Evolutionary conservation across 495 filamentous ascomycete species (phyloP).

Genomic region (Aspergillus campestris): DNA sequence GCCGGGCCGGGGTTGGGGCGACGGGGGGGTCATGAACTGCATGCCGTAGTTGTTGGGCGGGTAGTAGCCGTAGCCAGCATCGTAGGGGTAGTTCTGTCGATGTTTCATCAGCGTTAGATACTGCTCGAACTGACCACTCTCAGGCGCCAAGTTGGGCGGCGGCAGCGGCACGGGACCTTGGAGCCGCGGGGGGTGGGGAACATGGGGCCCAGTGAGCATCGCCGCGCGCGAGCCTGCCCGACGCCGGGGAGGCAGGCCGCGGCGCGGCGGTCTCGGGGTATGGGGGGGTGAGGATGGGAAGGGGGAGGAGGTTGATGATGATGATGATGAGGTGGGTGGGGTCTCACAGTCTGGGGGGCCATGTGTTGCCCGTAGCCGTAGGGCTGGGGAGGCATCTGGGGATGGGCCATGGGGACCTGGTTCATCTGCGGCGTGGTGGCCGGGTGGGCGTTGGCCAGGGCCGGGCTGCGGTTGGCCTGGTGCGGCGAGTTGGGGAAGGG

Average conservation of each 20-base stretch:
- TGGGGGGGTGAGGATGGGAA: slow-evolving; percentile 9
- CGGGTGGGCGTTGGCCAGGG: slow-evolving; percentile 56
- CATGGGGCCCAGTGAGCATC: too few relatives aligned
- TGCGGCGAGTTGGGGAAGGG: slow-evolving; percentile 60
- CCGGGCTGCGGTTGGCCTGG: slow-evolving; percentile 62
- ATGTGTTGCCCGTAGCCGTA: slow-evolving; percentile 56
- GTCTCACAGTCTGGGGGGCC: slow-evolving; percentile 59
- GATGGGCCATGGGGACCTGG: slow-evolving; percentile 47
- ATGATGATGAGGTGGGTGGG: slow-evolving; percentile 30
- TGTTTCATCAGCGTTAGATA: slow-evolving; percentile 61
- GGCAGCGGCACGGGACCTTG: slow-evolving; percentile 21
- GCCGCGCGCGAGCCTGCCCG: too few relatives aligned
- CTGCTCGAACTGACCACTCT: slow-evolving; percentile 61
- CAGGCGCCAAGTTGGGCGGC: slow-evolving; percentile 55
- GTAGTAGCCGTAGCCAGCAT: slow-evolving; percentile 44
- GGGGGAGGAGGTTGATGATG: slow-evolving; percentile 8
- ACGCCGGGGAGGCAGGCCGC: too few relatives aligned
- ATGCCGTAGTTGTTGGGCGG: slow-evolving; percentile 42
- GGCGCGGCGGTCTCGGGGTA: too few relatives aligned
- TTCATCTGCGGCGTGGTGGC: slow-evolving; percentile 64
- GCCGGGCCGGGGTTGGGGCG: slow-evolving; percentile 44
- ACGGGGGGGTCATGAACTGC: slow-evolving; percentile 41
- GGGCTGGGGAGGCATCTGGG: slow-evolving; percentile 45
- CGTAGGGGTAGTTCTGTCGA: slow-evolving; percentile 40
- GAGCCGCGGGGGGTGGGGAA: too few relatives aligned